A percentile compares a stretch with the other conserved stretches of the same genome.
phyloP scores from a whole-genome alignment of 768 basidiomycete species.

The Holtermanniella nyarrowii region DNA sequence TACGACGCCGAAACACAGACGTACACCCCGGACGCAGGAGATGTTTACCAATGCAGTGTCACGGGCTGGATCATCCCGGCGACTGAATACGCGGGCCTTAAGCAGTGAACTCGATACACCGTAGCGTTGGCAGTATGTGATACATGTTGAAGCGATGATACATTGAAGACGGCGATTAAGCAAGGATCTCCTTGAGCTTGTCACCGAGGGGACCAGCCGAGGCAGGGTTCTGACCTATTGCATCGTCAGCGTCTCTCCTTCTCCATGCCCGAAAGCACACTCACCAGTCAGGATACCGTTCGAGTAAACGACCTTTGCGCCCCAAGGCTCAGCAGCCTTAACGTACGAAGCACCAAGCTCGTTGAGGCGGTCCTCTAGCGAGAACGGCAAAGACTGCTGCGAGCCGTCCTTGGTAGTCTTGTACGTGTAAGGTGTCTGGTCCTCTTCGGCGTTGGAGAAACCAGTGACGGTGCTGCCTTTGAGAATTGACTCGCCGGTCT shows the following conservation, averaged over 20 bases:
- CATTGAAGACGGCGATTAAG: too few relatives aligned
- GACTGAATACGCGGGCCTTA: too few relatives aligned
- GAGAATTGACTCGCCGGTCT: conserved; percentile 56
- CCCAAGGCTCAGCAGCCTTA: conserved; percentile 53
- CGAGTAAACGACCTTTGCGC: conserved; percentile 43
- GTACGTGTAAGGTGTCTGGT: conserved; percentile 44
- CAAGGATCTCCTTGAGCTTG: conserved; percentile 52
- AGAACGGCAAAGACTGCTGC: conserved; percentile 55
- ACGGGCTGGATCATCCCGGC: too few relatives aligned
- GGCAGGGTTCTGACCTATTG: conserved; percentile 66
- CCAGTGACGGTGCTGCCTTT: conserved; percentile 52
- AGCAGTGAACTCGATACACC: too few relatives aligned
- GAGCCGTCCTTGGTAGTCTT: conserved; percentile 23
- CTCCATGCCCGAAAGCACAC: conserved; percentile 1
- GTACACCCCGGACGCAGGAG: too few relatives aligned
- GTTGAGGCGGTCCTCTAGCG: conserved; percentile 42
- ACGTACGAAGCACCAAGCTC: conserved; percentile 45
- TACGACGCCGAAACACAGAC: too few relatives aligned
- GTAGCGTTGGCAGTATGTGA: too few relatives aligned
- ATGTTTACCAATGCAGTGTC: too few relatives aligned
- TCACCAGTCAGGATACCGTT: conserved; percentile 24
- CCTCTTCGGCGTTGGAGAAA: conserved; percentile 65
- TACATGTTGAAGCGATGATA: too few relatives aligned
- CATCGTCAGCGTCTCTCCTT: conserved; percentile 53
- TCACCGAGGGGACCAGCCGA: conserved; percentile 53